Conservation (phyloP, 495 filamentous ascomycete genomes). For the Trichoderma erinaceum region DNA sequence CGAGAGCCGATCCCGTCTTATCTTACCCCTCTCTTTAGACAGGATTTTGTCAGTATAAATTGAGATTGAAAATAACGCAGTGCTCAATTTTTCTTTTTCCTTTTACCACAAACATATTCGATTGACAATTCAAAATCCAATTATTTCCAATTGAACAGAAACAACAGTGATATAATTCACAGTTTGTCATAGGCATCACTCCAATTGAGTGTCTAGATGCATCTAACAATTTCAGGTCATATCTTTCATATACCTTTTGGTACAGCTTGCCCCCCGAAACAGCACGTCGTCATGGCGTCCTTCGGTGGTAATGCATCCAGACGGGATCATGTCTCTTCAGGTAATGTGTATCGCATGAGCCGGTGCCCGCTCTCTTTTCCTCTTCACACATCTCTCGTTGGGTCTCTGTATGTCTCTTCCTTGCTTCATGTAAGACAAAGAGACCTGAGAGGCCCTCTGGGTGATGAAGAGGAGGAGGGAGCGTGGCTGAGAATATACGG, state of each 20-base stretch:
- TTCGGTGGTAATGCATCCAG: constrained; percentile 14
- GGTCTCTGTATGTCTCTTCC: not conserved
- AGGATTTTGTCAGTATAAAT: not conserved
- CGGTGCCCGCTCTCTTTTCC: constrained; percentile 29
- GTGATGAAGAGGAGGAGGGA: constrained; percentile 16
- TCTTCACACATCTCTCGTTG: not conserved
- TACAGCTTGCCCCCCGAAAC: not conserved
- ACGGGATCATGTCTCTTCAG: constrained; percentile 23
- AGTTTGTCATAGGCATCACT: not conserved
- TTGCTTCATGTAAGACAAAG: not conserved
- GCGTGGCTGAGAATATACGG: constrained; percentile 91
- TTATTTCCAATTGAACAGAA: not conserved
- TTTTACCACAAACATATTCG: not conserved
- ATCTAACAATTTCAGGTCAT: not conserved
- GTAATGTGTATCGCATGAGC: constrained; percentile 40
- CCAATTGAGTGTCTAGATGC: not conserved
- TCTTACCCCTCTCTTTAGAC: not conserved
- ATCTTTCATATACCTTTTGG: not conserved
- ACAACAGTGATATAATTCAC: constrained; percentile 6
- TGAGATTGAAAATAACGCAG: constrained; percentile 7
- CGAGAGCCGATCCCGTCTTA: constrained; percentile 1
- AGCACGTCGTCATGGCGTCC: constrained; percentile 14
- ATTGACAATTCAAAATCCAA: not conserved
- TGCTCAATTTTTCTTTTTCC: not conserved
- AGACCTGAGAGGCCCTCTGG: not conserved